Evolutionary conservation across 208 protist genomes (phyloP).

Genomic region (Leishmania tarentolae): DNA sequence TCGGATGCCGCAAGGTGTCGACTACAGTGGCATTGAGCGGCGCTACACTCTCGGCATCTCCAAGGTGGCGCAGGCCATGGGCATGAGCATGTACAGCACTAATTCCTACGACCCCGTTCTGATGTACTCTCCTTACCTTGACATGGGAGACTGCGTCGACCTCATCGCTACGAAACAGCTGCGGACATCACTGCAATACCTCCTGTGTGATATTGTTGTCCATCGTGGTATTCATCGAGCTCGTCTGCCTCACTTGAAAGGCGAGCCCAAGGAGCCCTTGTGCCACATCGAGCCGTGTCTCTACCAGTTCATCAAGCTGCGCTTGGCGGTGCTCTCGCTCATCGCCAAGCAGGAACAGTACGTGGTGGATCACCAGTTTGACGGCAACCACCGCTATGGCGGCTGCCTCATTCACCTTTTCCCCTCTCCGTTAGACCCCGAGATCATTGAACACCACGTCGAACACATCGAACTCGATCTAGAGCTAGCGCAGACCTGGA

Average conservation of each 20-base stretch:
- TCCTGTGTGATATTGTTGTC: constrained; percentile 81
- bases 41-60: constrained; percentile 79
- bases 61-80: constrained; percentile 84
- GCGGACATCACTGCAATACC: constrained; percentile 77
- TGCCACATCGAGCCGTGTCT: constrained; percentile 74
- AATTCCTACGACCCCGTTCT: constrained; percentile 75
- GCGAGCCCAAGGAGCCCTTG: constrained; percentile 66
- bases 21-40: constrained; percentile 84
- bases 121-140: constrained; percentile 78
- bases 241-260: constrained; percentile 58
- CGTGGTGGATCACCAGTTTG: constrained; percentile 86
- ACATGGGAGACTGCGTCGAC: constrained; percentile 86
- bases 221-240: constrained; percentile 78
- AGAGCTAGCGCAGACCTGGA: constrained; percentile 73
- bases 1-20: constrained; percentile 77
- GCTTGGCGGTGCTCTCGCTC: constrained; percentile 69
- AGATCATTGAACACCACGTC: constrained; percentile 82
- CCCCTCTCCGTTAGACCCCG: constrained; percentile 79
- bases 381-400: constrained; percentile 78
- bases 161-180: constrained; percentile 85
- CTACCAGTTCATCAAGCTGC: constrained; percentile 86
- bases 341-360: constrained; percentile 87
- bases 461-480: constrained; percentile 83
- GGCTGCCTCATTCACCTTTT: constrained; percentile 90
- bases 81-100: constrained; percentile 87